A percentile compares a stretch with the other conserved stretches of the same genome.
Evolutionary conservation across 2,329 filamentous ascomycete species (phyloP).

Genomic region (Cladosporium velox): DNA sequence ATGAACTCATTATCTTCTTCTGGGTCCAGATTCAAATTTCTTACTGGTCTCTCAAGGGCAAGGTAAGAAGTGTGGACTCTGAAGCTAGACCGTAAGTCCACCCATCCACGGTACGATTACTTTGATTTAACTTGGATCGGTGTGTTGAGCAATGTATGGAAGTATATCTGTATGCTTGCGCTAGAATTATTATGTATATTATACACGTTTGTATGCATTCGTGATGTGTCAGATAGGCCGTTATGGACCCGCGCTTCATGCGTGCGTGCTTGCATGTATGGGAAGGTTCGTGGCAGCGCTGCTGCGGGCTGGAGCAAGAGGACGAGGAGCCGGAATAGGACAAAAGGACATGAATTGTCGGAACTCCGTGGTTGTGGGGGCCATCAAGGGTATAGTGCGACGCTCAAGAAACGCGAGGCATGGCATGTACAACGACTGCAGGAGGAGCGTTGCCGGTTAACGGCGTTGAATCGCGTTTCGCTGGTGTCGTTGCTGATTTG

Average conservation of each 20-base stretch:
- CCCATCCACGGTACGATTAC: no score
- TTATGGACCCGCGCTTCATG: neutral
- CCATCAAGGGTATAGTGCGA: neutral
- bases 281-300: neutral
- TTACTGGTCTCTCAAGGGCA: no score
- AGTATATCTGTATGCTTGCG: neutral
- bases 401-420: neutral
- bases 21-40: no score
- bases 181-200: neutral
- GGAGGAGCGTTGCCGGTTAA: neutral
- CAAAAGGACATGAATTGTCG: neutral
- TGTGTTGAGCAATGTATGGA: neutral
- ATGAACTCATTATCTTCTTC: neutral
- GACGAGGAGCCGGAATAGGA: neutral
- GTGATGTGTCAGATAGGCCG: neutral
- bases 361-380: neutral
- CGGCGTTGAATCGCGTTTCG: neutral
- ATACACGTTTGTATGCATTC: neutral
- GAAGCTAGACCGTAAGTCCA: no score
- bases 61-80: no score
- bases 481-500: neutral
- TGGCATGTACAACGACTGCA: neutral
- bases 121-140: no score
- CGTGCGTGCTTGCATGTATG: neutral
- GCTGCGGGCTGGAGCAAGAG: neutral